A percentile compares a stretch with the other conserved stretches of the same genome.
These are phyloP conservation scores for Talaromyces sp. DNA, from an alignment of 2,329 filamentous ascomycete genomes.

Conservation along the genomic window DNA sequence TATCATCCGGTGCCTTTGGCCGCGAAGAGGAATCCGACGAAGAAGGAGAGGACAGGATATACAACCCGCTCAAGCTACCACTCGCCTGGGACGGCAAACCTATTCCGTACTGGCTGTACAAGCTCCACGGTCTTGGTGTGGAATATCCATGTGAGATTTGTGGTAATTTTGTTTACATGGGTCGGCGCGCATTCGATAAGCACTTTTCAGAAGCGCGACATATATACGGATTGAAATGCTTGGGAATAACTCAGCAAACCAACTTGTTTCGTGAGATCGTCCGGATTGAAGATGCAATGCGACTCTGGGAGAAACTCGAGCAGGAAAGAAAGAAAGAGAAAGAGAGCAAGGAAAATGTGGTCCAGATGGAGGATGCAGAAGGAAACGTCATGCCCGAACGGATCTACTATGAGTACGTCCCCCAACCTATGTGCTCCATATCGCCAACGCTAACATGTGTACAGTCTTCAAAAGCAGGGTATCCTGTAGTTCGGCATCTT, in stretches of 20 bases:
- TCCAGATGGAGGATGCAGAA: slow-evolving; percentile 97
- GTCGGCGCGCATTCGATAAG: slow-evolving; percentile 91
- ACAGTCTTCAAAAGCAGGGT: slow-evolving; percentile 77
- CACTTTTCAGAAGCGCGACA: slow-evolving; percentile 95
- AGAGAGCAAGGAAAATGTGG: slow-evolving; percentile 74
- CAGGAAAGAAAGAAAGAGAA: slow-evolving; percentile 75
- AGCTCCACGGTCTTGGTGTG: slow-evolving; percentile 88
- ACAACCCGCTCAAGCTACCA: slow-evolving; percentile 94
- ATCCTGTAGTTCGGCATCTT: slow-evolving; percentile 55
- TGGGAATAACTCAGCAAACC: slow-evolving; percentile 83
- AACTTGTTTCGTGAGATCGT: slow-evolving; percentile 92
- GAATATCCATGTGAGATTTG: slow-evolving; percentile 96
- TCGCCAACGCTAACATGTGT: slow-evolving; percentile 23
- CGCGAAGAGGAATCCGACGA: slow-evolving; percentile 63
- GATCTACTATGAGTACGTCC: slow-evolving; percentile 75
- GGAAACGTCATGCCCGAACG: slow-evolving; percentile 99
- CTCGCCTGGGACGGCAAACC: slow-evolving; percentile 98
- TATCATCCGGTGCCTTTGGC: slow-evolving; percentile 30
- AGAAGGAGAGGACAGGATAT: slow-evolving; percentile 81
- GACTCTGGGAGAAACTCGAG: slow-evolving; percentile 90
- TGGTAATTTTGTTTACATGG: slow-evolving; percentile 99
- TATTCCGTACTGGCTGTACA: slow-evolving; percentile 98
- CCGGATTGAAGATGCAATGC: slow-evolving; percentile 80
- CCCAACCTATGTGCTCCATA: background rate
- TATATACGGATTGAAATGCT: slow-evolving; percentile 86